Evolutionary conservation across 345 rosid genomes (phyloP).

Genomic region (Sisymbrium altissimum): DNA sequence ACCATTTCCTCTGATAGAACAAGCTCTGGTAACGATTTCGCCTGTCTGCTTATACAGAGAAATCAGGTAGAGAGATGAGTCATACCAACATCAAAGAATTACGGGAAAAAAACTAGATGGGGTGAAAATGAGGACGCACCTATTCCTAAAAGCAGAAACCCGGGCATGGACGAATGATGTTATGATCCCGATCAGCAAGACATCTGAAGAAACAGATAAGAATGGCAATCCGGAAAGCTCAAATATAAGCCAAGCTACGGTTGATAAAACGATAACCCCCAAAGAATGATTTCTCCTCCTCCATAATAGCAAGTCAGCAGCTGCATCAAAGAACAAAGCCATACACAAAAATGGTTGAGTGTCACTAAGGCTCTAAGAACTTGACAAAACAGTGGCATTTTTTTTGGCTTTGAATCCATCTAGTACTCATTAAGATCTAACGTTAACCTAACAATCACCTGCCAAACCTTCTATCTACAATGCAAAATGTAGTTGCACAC

Average conservation of each 20-base stretch:
- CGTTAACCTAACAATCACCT: conserved; percentile 9
- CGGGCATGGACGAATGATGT: conserved; percentile 55
- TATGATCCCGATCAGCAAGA: conserved; percentile 59
- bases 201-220: conserved; percentile 78
- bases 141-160: conserved; percentile 53
- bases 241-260: conserved; percentile 76
- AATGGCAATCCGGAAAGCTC: conserved; percentile 77
- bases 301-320: conserved; percentile 83
- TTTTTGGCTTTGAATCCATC: neutral
- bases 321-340: conserved; percentile 36
- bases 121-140: conserved; percentile 34
- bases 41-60: conserved; percentile 26
- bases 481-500: neutral
- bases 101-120: neutral
- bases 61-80: neutral
- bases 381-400: neutral
- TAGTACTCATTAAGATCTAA: conserved; percentile 12
- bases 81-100: neutral
- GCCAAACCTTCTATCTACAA: neutral
- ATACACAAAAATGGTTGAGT: neutral
- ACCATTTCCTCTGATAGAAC: conserved; percentile 88
- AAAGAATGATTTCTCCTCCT: conserved; percentile 55
- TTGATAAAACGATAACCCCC: conserved; percentile 68
- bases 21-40: conserved; percentile 58
- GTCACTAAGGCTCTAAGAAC: neutral